Evolutionary conservation across 176 grass and related monocot genomes (phyloP), one percentile per base, ranked within the genome.

Genomic region (Cenchrus purpureus): DNA sequence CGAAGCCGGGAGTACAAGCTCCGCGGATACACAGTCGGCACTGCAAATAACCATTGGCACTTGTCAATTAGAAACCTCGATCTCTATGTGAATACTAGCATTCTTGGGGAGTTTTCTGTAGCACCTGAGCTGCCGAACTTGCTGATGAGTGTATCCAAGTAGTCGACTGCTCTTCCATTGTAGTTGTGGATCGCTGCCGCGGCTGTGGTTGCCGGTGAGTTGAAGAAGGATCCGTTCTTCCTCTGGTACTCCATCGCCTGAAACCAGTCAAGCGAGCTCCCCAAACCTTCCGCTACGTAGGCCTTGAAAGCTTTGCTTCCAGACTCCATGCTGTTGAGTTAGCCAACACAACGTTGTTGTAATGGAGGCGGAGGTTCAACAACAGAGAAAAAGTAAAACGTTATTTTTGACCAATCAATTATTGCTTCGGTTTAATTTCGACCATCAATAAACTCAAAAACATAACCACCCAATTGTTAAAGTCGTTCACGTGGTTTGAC

Each of bases 151-250:
- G 68, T 79, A 61, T 59, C 57, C 63, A 91, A 79, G 65, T 95
- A 95, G 0, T 89, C 42, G 6, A 91, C 19, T 25, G 94, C 91
- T 80, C 89, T 80, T 4, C 20, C 20, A 79, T 92, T 73, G 71
- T 89, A 53, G 59, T 28, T 62, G 67, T 91, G 80, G 52, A 80
- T 45, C 60, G 89, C 64, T 16, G 63, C 64, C 59, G 82, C 80
- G 61, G 93, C 90, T 11, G 90, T 91, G 51, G 83, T 65, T 16
- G 90, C 88, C 52, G 93, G 93, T 16, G 93, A 95, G 84, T 95
- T 88, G 66, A 95, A 86, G 12, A 95, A 28, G 13, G 90, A 92
- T 58, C 92, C 92, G 52, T 94, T 88, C 57, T 83, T 74, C 54
- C 85, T 83, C 46, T 92, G 92, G 75, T 76, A 92, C 71, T 73